Conservation (phyloP, 306 rosid species). For the Vigna angularis region DNA sequence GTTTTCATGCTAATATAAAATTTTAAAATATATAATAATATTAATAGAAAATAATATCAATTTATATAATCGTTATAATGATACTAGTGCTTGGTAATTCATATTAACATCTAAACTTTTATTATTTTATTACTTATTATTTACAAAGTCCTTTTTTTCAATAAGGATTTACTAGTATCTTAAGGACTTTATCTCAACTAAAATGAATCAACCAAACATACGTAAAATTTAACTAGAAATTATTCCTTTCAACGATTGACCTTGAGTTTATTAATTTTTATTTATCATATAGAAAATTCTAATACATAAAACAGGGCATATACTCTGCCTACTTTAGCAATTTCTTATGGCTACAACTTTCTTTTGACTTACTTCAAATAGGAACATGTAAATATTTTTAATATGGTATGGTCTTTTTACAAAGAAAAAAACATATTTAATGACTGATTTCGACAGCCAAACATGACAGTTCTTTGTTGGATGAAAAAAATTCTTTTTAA, state of each 20-base stretch:
- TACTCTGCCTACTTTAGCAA: background rate
- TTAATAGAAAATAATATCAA: too few relatives aligned
- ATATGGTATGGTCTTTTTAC: background rate
- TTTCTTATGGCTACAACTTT: background rate
- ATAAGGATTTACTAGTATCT: too few relatives aligned
- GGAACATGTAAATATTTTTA: background rate
- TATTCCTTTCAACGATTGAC: too few relatives aligned
- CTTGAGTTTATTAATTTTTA: background rate
- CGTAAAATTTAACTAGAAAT: too few relatives aligned
- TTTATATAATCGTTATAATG: too few relatives aligned
- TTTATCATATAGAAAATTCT: background rate
- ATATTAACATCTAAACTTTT: too few relatives aligned
- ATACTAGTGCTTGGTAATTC: too few relatives aligned
- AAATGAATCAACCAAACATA: too few relatives aligned
- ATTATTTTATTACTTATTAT: background rate
- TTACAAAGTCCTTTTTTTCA: background rate
- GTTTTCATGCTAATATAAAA: too few relatives aligned
- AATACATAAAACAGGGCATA: background rate
- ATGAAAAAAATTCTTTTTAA: background rate
- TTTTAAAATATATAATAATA: too few relatives aligned
- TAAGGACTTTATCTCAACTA: too few relatives aligned
- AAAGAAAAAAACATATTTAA: background rate
- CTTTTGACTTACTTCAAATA: slow-evolving; percentile 14
- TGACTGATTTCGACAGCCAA: background rate
- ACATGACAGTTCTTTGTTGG: background rate